Evolutionary conservation across 768 basidiomycete genomes (phyloP).

Genomic region (Infundibulicybe gibba): DNA sequence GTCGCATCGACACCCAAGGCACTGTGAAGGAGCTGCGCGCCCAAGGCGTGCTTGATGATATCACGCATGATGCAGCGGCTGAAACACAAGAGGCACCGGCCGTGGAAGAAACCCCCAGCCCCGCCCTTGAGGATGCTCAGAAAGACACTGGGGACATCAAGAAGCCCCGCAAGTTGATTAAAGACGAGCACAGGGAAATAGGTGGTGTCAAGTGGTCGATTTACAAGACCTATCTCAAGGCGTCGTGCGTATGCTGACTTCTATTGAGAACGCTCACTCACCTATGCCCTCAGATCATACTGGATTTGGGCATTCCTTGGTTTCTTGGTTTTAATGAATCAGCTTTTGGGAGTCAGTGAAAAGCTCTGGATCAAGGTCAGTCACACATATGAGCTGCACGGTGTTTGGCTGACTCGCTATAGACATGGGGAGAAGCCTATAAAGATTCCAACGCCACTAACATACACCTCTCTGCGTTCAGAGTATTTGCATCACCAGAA

Average conservation of each 20-base stretch:
- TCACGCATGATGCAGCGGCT: constrained; percentile 47
- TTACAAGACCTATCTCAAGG: constrained; percentile 66
- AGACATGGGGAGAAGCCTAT: constrained; percentile 73
- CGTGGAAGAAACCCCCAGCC: constrained; percentile 21
- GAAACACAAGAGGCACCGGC: constrained; percentile 42
- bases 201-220: constrained; percentile 82
- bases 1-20: constrained; percentile 71
- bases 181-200: constrained; percentile 78
- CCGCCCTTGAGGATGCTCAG: constrained; percentile 19
- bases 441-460: constrained; percentile 22
- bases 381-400: neutral
- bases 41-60: constrained; percentile 57
- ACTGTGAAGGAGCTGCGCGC: constrained; percentile 58
- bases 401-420: neutral
- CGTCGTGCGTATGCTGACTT: constrained; percentile 46
- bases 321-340: constrained; percentile 43
- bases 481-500: constrained; percentile 30
- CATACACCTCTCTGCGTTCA: constrained; percentile 26
- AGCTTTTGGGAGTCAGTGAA: constrained; percentile 52
- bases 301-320: constrained; percentile 61
- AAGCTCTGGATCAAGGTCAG: constrained; percentile 70
- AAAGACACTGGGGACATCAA: constrained; percentile 35
- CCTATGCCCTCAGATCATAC: constrained; percentile 45
- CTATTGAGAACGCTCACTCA: neutral
- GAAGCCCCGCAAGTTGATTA: constrained; percentile 69